Percentiles rank a stretch among this genome's conserved stretches.
Conservation (phyloP, 768 basidiomycete genomes). For the Lactifluus echinatus region DNA sequence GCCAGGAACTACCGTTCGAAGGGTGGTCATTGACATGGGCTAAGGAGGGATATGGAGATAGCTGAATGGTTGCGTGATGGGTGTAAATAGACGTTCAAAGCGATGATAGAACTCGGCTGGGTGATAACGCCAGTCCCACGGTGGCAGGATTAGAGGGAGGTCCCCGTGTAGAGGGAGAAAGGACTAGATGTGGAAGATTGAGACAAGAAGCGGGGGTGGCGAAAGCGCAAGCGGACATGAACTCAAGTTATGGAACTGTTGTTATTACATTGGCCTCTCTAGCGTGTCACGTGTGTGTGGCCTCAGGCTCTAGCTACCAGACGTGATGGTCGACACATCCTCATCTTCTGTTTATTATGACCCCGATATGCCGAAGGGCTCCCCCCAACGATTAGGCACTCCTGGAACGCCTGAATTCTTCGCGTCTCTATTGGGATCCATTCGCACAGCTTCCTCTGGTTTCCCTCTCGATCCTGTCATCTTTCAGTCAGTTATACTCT, state of each 20-base stretch:
- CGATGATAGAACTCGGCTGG: not conserved
- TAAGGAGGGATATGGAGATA: not conserved
- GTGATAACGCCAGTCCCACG: not conserved
- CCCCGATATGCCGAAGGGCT: conserved; percentile 1
- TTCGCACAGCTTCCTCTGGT: conserved; percentile 37
- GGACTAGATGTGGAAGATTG: not conserved
- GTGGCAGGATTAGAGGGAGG: not conserved
- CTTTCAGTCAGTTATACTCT: conserved; percentile 57
- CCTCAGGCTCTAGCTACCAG: not conserved
- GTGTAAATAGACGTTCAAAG: not conserved
- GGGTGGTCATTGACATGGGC: conserved; percentile 13
- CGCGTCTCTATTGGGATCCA: conserved; percentile 34
- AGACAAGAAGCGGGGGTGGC: not conserved
- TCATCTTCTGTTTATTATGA: not conserved
- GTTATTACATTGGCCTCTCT: not conserved
- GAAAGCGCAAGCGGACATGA: not conserved
- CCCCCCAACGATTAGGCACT: not conserved
- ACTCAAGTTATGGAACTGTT: not conserved
- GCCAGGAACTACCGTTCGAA: conserved; percentile 17
- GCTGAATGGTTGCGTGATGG: not conserved
- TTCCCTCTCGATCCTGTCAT: conserved; percentile 55
- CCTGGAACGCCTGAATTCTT: conserved; percentile 22
- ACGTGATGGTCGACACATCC: conserved; percentile 4
- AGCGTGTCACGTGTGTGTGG: conserved; percentile 11
- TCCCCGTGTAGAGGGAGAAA: not conserved